These are phyloP conservation scores for Ceratocystiopsis minuta DNA, from an alignment of 2,329 filamentous ascomycete species.

Conservation along the genomic window DNA sequence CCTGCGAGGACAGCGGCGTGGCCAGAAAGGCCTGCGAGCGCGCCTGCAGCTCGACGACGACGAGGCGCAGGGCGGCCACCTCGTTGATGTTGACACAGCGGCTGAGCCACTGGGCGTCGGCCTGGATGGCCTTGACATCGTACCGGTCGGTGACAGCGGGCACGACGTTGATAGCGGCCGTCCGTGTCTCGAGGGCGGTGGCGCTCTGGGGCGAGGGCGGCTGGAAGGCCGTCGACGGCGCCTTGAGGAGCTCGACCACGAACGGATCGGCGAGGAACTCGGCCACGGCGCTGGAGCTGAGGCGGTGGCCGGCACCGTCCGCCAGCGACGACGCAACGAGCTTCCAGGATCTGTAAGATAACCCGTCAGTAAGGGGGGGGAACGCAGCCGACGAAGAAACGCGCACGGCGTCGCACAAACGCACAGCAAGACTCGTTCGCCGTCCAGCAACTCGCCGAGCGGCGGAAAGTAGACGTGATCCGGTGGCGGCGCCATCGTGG, in stretches of 20 bases:
- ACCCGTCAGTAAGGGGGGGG: too few species aligned
- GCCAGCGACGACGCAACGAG: slow-evolving; percentile 35
- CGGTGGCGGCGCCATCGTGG: slow-evolving; percentile 50
- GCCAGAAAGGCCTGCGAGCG: slow-evolving; percentile 56
- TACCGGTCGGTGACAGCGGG: slow-evolving; percentile 48
- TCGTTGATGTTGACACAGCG: slow-evolving; percentile 62
- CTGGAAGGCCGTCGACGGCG: slow-evolving; percentile 51
- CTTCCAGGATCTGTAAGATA: slow-evolving; percentile 40
- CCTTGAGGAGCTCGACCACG: slow-evolving; percentile 48
- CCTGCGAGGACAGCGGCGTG: slow-evolving; percentile 57
- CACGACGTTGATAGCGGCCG: slow-evolving; percentile 69
- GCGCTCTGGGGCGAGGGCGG: slow-evolving; percentile 44
- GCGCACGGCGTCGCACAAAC: slow-evolving; percentile 17
- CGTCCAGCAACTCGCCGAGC: slow-evolving; percentile 68
- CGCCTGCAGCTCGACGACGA: slow-evolving; percentile 68
- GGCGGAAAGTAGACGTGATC: slow-evolving; percentile 65
- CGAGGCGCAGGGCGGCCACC: slow-evolving; percentile 61
- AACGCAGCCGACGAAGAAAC: slow-evolving; percentile 2
- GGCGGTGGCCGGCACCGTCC: slow-evolving; percentile 38
- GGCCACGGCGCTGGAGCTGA: slow-evolving; percentile 35
- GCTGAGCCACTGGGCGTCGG: slow-evolving; percentile 74
- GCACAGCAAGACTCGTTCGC: slow-evolving; percentile 65
- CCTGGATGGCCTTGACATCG: slow-evolving; percentile 64
- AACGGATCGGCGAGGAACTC: slow-evolving; percentile 55
- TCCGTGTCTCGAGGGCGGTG: slow-evolving; percentile 63